Percentiles rank a stretch among this genome's conserved stretches.
Evolutionary conservation across 345 rosid species (phyloP).

Genomic region (Hibiscus tridactylites): DNA sequence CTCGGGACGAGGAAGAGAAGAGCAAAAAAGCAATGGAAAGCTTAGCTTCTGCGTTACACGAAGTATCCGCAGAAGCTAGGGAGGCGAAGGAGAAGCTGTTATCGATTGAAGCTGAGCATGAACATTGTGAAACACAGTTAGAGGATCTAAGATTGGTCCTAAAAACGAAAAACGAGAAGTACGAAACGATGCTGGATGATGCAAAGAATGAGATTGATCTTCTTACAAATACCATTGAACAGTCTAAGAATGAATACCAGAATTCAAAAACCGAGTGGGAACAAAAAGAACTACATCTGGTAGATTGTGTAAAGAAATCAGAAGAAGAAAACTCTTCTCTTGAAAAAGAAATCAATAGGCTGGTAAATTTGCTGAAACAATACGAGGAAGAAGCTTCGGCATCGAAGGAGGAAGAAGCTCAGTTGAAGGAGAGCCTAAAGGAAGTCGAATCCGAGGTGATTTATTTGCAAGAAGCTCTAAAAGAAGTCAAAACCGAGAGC

Average conservation of each 20-base stretch:
- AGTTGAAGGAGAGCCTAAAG: conserved; percentile 57
- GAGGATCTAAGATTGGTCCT: conserved; percentile 74
- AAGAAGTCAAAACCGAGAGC: conserved; percentile 59
- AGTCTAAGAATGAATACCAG: conserved; percentile 50
- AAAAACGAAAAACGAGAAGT: conserved; percentile 72
- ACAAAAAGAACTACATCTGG: conserved; percentile 55
- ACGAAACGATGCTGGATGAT: conserved; percentile 68
- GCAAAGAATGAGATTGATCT: conserved; percentile 66
- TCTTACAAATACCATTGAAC: conserved; percentile 41
- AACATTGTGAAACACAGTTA: conserved; percentile 59
- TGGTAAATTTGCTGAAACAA: conserved; percentile 57
- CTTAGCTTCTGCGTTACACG: conserved; percentile 89
- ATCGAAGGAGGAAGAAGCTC: conserved; percentile 60
- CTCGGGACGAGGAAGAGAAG: conserved; percentile 83
- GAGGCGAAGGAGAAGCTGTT: conserved; percentile 80
- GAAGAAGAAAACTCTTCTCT: conserved; percentile 61
- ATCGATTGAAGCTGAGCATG: conserved; percentile 55
- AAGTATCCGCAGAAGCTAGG: conserved; percentile 87
- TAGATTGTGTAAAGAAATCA: conserved; percentile 45
- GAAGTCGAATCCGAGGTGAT: conserved; percentile 80
- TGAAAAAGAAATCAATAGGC: conserved; percentile 63
- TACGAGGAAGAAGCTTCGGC: conserved; percentile 68
- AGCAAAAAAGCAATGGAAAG: conserved; percentile 98
- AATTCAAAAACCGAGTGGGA: conserved; percentile 72
- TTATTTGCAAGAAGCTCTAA: conserved; percentile 69